phyloP scores from a whole-genome alignment of 2,329 filamentous ascomycete species.

The Apiospora marii region DNA sequence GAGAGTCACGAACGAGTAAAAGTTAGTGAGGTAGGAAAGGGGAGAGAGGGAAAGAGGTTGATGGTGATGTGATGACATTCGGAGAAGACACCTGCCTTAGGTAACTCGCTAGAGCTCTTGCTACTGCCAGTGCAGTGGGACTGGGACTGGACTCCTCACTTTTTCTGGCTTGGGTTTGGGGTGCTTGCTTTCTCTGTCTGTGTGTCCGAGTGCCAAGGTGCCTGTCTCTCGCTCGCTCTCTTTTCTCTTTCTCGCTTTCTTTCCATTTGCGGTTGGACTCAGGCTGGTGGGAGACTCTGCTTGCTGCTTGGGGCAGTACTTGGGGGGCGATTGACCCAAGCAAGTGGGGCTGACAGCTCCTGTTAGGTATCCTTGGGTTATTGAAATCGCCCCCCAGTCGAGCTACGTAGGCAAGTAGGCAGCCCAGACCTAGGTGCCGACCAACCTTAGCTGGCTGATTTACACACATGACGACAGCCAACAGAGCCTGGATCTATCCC shows the following conservation, averaged over 20 bases:
- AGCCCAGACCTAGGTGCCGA: conserved; percentile 15
- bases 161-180: conserved; percentile 12
- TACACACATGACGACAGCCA: conserved; percentile 20
- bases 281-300: background rate
- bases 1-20: conserved; percentile 23
- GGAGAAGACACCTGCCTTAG: conserved; percentile 19
- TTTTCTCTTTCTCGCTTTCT: background rate
- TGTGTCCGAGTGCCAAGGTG: background rate
- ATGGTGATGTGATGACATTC: conserved; percentile 22
- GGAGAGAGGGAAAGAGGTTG: conserved; percentile 21
- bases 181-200: conserved; percentile 15
- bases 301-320: background rate
- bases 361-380: conserved; percentile 18
- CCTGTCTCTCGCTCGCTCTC: background rate
- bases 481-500: conserved; percentile 15
- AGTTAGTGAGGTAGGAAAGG: conserved; percentile 22
- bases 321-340: conserved; percentile 7
- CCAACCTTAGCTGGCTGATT: conserved; percentile 10
- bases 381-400: conserved; percentile 8
- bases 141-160: conserved; percentile 12
- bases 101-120: conserved; percentile 13
- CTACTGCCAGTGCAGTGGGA: conserved; percentile 16
- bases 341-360: conserved; percentile 19
- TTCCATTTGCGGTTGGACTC: conserved; percentile 1
- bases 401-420: background rate